These are phyloP conservation scores for Micromonas pusilla DNA, from an alignment of 139 green algal species.

Conservation along the genomic window DNA sequence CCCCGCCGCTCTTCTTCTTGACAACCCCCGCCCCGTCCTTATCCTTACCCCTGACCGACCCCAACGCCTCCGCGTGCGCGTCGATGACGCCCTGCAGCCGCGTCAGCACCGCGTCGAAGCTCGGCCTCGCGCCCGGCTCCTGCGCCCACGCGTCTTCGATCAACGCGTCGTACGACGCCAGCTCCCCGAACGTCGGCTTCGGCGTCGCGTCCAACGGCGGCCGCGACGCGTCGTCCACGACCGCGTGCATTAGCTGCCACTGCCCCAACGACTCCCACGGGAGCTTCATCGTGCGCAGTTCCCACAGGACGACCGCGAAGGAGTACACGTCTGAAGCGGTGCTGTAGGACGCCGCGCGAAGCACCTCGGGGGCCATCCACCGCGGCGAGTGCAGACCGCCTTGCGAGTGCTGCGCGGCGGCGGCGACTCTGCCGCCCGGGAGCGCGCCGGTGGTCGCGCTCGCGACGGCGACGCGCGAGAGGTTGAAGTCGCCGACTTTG, in stretches of 20 bases:
- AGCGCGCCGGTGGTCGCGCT: neutral
- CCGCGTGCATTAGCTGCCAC: constrained; percentile 71
- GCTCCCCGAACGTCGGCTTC: neutral
- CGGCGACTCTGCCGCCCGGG: neutral
- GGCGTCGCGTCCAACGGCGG: neutral
- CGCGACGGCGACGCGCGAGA: constrained; percentile 46
- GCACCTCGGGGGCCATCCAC: constrained; percentile 78
- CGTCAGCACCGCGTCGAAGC: neutral
- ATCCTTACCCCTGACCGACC: neutral
- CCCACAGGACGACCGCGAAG: constrained; percentile 84
- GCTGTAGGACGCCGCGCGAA: constrained; percentile 43
- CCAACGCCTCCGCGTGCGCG: neutral
- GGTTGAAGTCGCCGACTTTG: constrained; percentile 87
- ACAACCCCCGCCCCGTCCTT: neutral
- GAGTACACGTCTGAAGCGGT: constrained; percentile 82
- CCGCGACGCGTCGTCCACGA: constrained; percentile 56
- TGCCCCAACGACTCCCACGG: constrained; percentile 73
- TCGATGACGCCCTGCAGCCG: neutral
- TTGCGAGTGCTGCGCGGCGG: constrained; percentile 21
- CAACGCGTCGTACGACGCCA: neutral
- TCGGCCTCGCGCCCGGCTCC: constrained; percentile 3
- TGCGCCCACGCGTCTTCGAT: constrained; percentile 6
- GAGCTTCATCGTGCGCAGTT: constrained; percentile 69
- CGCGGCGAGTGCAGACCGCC: constrained; percentile 68
- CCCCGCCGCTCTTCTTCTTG: too few relatives aligned